Evolutionary conservation across 2,329 filamentous ascomycete genomes (phyloP).

Genomic region (Samsoniella hepiali): DNA sequence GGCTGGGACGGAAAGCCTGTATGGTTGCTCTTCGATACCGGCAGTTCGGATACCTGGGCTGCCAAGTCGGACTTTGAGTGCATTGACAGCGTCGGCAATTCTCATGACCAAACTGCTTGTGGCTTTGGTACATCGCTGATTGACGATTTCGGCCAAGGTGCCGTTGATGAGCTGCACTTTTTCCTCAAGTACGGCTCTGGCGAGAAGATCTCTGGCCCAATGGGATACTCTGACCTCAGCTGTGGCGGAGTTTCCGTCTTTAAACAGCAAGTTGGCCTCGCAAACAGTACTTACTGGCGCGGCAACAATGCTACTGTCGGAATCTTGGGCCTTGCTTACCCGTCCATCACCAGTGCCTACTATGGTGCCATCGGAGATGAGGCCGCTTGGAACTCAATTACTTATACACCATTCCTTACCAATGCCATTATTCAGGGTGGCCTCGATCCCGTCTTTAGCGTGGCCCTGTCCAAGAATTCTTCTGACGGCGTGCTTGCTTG

Average conservation of each 20-base stretch:
- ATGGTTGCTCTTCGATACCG: constrained; percentile 48
- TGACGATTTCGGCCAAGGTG: constrained; percentile 39
- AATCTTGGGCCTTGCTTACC: constrained; percentile 50
- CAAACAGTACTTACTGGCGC: constrained; percentile 48
- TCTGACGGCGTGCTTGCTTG: constrained; percentile 45
- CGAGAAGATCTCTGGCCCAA: constrained; percentile 45
- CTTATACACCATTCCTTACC: constrained; percentile 49
- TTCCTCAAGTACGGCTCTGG: constrained; percentile 47
- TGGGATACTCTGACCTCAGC: constrained; percentile 45
- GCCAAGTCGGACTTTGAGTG: constrained; percentile 41
- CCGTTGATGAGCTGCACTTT: constrained; percentile 43
- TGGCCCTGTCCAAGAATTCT: constrained; percentile 46
- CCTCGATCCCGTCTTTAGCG: constrained; percentile 45
- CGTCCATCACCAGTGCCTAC: constrained; percentile 48
- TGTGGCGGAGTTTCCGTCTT: constrained; percentile 44
- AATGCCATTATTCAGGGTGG: constrained; percentile 45
- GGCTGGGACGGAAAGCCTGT: constrained; percentile 37
- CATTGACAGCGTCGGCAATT: constrained; percentile 33
- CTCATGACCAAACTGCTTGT: constrained; percentile 34
- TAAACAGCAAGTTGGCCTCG: constrained; percentile 47
- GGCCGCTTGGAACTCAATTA: constrained; percentile 35
- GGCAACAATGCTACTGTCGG: constrained; percentile 52
- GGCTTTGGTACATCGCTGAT: constrained; percentile 40
- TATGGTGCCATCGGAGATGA: constrained; percentile 39
- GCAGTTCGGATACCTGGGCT: constrained; percentile 52